Conservation (phyloP, 2,329 filamentous ascomycete species). For the Alternaria ethzedia region DNA sequence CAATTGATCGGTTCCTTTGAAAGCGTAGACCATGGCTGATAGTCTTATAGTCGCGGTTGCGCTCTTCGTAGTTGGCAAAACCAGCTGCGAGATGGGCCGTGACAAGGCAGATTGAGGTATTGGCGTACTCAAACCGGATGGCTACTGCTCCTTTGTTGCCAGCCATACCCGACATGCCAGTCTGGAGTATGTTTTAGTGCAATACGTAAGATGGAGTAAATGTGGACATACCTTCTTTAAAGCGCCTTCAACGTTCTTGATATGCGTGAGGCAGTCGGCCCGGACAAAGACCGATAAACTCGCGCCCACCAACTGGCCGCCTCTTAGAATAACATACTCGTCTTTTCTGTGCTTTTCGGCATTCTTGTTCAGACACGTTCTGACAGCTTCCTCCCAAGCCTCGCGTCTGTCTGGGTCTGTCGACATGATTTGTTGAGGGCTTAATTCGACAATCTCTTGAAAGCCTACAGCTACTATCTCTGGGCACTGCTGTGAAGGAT, state of each 20-base stretch:
- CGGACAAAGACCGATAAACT: slow-evolving; percentile 92
- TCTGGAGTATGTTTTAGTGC: slow-evolving; percentile 53
- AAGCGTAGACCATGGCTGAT: slow-evolving; percentile 89
- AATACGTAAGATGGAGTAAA: background rate
- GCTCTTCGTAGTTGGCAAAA: slow-evolving; percentile 94
- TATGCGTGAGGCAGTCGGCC: slow-evolving; percentile 74
- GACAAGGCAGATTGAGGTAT: slow-evolving; percentile 91
- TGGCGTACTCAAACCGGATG: slow-evolving; percentile 93
- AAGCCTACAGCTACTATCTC: slow-evolving; percentile 91
- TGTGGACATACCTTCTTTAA: slow-evolving; percentile 74
- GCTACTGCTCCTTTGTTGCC: slow-evolving; percentile 98
- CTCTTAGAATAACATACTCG: slow-evolving; percentile 86
- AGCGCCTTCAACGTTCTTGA: slow-evolving; percentile 96
- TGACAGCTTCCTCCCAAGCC: slow-evolving; percentile 84
- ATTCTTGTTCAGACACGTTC: slow-evolving; percentile 74
- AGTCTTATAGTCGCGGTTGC: slow-evolving; percentile 90
- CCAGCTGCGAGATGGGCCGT: slow-evolving; percentile 96
- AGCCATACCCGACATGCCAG: slow-evolving; percentile 92
- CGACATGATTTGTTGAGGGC: slow-evolving; percentile 98
- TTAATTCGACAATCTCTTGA: slow-evolving; percentile 97
- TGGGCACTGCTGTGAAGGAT: slow-evolving; percentile 67
- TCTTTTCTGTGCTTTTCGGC: slow-evolving; percentile 70
- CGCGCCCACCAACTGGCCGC: slow-evolving; percentile 92
- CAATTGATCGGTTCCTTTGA: slow-evolving; percentile 87
- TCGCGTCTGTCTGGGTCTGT: slow-evolving; percentile 87